Evolutionary conservation across 768 basidiomycete genomes (phyloP).

Genomic region (Clitopilus hobsonii): DNA sequence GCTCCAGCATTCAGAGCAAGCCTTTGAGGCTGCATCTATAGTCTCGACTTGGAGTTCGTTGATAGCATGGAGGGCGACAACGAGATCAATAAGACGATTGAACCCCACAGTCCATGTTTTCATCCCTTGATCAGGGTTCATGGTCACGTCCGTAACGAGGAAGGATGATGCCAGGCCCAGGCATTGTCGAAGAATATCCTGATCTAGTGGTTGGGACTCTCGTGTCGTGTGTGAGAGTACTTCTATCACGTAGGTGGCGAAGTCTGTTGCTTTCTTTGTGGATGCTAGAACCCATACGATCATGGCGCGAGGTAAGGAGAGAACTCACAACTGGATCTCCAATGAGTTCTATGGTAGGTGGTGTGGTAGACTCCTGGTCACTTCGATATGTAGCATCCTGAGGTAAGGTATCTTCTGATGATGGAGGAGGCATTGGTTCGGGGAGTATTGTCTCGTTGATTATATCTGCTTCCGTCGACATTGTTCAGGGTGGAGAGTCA

Average conservation of each 20-base stretch:
- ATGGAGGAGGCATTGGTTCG: background rate
- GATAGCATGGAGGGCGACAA: conserved; percentile 64
- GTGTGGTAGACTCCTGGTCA: background rate
- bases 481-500: background rate
- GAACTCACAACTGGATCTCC: background rate
- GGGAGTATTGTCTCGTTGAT: background rate
- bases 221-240: conserved; percentile 49
- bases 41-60: conserved; percentile 76
- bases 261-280: conserved; percentile 45
- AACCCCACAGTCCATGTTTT: conserved; percentile 65
- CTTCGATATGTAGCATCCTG: background rate
- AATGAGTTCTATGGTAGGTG: background rate
- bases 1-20: conserved; percentile 80
- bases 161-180: conserved; percentile 74
- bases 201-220: conserved; percentile 46
- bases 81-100: conserved; percentile 63
- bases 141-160: conserved; percentile 69
- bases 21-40: conserved; percentile 61
- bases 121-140: conserved; percentile 51
- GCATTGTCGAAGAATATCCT: conserved; percentile 56
- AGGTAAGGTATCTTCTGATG: background rate
- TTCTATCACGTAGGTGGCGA: conserved; percentile 51
- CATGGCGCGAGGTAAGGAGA: background rate
- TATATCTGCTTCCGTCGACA: background rate
- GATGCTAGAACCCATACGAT: background rate